Evolutionary conservation across 352 stramenopile species (phyloP).

Genomic region (Phytophthora constricta): DNA sequence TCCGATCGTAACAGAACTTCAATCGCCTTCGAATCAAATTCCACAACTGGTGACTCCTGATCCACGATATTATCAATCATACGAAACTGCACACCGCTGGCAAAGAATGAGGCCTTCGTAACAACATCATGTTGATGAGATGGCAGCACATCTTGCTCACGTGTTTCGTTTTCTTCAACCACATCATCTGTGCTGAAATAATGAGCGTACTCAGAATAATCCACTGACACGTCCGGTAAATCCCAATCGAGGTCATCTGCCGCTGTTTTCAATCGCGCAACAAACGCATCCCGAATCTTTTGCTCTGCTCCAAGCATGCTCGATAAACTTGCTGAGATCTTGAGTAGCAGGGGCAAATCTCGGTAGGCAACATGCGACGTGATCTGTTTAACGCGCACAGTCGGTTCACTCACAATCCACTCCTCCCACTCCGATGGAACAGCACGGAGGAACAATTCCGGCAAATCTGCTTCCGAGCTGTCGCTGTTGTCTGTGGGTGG

Average conservation of each 20-base stretch:
- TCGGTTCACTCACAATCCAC: constrained; percentile 55
- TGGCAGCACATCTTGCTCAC: constrained; percentile 10
- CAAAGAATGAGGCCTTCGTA: constrained; percentile 38
- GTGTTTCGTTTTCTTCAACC: constrained; percentile 6
- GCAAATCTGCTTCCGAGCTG: constrained; percentile 10
- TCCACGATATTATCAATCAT: constrained; percentile 88
- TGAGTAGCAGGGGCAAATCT: constrained; percentile 73
- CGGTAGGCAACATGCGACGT: constrained; percentile 71
- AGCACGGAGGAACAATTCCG: constrained; percentile 37
- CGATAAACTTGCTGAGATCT: constrained; percentile 46
- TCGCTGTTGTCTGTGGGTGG: no score
- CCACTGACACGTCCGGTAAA: constrained; percentile 35
- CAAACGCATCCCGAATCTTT: constrained; percentile 50
- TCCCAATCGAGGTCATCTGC: constrained; percentile 58
- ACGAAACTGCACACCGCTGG: constrained; percentile 60
- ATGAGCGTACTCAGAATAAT: constrained; percentile 46
- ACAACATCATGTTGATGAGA: constrained; percentile 30
- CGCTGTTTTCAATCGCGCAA: constrained; percentile 40
- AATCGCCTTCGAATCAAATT: constrained; percentile 58
- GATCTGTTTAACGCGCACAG: constrained; percentile 56
- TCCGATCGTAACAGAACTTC: constrained; percentile 41
- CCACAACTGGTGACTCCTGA: constrained; percentile 79
- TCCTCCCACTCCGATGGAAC: constrained; percentile 50
- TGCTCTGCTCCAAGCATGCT: constrained; percentile 51
- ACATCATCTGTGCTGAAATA: constrained; percentile 34